Conservation (phyloP, 2,329 filamentous ascomycete genomes). For the Aureobasidium sp. region DNA sequence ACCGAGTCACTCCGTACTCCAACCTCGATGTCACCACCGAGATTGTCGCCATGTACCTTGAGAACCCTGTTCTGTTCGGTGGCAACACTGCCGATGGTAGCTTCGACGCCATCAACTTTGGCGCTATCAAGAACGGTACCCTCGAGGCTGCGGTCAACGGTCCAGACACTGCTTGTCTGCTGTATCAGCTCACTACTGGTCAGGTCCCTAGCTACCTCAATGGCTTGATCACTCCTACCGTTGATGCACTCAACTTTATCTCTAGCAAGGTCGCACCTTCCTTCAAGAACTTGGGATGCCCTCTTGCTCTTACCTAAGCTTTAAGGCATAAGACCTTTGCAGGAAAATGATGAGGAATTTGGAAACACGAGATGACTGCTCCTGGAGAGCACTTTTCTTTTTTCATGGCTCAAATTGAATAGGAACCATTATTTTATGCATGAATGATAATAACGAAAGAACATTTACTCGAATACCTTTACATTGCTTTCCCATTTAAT, state of each 20-base stretch:
- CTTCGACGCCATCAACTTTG: constrained; percentile 34
- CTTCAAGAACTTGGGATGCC: constrained; percentile 33
- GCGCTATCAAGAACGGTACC: constrained; percentile 34
- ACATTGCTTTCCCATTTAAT: no score
- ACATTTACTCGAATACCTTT: neutral
- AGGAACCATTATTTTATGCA: neutral
- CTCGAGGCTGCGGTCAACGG: constrained; percentile 25
- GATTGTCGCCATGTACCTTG: constrained; percentile 36
- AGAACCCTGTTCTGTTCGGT: constrained; percentile 39
- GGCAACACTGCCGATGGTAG: constrained; percentile 34
- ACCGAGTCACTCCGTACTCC: constrained; percentile 30
- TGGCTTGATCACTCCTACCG: constrained; percentile 30
- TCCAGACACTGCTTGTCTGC: constrained; percentile 31
- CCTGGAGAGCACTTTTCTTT: neutral
- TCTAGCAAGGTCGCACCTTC: constrained; percentile 26
- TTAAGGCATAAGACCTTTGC: no score
- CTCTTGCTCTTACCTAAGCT: constrained; percentile 23
- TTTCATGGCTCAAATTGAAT: neutral
- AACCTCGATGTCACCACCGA: constrained; percentile 31
- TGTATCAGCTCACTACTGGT: constrained; percentile 38
- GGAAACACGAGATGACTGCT: constrained; percentile 17
- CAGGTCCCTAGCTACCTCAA: constrained; percentile 33
- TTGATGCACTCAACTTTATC: constrained; percentile 29
- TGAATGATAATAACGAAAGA: neutral
- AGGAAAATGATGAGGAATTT: constrained; percentile 19